These are phyloP conservation scores for Panaeolus cyanescens DNA, from an alignment of 768 basidiomycete genomes.

Conservation along the genomic window DNA sequence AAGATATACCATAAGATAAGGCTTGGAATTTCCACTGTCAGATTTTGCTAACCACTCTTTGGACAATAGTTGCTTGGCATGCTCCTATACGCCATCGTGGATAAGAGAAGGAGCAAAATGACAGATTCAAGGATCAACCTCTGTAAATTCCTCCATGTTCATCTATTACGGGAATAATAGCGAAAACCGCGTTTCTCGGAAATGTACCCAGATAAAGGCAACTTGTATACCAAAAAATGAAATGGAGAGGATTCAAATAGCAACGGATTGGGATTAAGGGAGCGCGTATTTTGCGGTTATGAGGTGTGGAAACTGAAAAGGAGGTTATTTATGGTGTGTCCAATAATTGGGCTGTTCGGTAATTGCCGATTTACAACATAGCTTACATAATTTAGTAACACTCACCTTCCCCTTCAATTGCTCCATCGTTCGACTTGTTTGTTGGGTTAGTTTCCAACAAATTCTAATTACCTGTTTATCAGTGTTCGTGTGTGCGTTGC, in stretches of 20 bases:
- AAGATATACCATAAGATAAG: conserved; percentile 73
- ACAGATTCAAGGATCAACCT: conserved; percentile 16
- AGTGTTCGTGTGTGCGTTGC: neutral
- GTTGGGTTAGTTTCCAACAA: too few relatives aligned
- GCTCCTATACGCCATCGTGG: conserved; percentile 41
- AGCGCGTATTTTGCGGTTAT: neutral
- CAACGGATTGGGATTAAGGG: neutral
- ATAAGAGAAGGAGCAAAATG: neutral
- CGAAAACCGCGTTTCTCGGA: neutral
- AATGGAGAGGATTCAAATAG: too few relatives aligned
- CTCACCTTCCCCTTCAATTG: neutral
- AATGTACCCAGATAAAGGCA: neutral
- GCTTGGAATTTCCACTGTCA: conserved; percentile 57
- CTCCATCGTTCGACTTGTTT: too few relatives aligned
- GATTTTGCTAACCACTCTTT: conserved; percentile 79
- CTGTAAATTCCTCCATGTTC: conserved; percentile 23
- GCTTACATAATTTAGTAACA: neutral
- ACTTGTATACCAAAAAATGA: neutral
- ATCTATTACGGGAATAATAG: neutral
- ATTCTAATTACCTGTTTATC: too few relatives aligned
- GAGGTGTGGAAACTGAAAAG: neutral
- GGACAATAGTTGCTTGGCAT: conserved; percentile 53
- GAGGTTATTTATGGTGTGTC: neutral
- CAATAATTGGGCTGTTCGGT: neutral
- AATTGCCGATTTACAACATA: neutral